A percentile compares a stretch with the other conserved stretches of the same genome.
Evolutionary conservation across 306 rosid genomes (phyloP).

Genomic region (Ceratonia siliqua): DNA sequence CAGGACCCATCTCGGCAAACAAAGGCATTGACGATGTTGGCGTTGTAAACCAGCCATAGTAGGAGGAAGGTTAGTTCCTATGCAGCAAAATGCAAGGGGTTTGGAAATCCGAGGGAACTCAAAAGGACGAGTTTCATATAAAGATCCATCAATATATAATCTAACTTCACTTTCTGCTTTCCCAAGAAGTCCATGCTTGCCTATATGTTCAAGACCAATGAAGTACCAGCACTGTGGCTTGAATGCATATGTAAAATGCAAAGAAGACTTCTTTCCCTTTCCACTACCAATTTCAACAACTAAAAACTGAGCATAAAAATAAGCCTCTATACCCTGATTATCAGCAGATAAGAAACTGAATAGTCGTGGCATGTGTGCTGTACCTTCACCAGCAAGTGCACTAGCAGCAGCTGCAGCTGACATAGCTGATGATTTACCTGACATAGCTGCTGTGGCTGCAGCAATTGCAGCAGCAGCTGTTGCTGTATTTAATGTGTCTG

Average conservation of each 20-base stretch:
- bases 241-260: conserved; percentile 95
- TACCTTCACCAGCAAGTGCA: conserved; percentile 99
- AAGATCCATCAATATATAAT: conserved; percentile 82
- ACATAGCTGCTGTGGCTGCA: conserved; percentile 91
- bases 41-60: conserved; percentile 99
- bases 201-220: conserved; percentile 86
- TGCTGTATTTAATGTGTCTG: conserved; percentile 91
- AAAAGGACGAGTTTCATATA: conserved; percentile 89
- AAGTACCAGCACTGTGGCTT: conserved; percentile 99
- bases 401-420: conserved; percentile 99
- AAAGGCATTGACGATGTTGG: conserved; percentile 95
- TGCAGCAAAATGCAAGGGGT: conserved; percentile 96
- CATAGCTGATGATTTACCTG: conserved; percentile 98
- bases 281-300: conserved; percentile 93
- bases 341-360: conserved; percentile 96
- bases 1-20: conserved; percentile 99
- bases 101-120: conserved; percentile 94
- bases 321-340: conserved; percentile 98
- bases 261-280: conserved; percentile 89
- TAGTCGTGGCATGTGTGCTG: conserved; percentile 93
- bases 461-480: conserved; percentile 99
- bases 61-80: conserved; percentile 99
- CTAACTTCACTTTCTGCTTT: conserved; percentile 85
- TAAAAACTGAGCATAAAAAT: conserved; percentile 95
- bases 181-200: conserved; percentile 83